Base-by-base conservation (phyloP, 495 filamentous ascomycete genomes). In the Geopyxis carbonaria region DNA sequence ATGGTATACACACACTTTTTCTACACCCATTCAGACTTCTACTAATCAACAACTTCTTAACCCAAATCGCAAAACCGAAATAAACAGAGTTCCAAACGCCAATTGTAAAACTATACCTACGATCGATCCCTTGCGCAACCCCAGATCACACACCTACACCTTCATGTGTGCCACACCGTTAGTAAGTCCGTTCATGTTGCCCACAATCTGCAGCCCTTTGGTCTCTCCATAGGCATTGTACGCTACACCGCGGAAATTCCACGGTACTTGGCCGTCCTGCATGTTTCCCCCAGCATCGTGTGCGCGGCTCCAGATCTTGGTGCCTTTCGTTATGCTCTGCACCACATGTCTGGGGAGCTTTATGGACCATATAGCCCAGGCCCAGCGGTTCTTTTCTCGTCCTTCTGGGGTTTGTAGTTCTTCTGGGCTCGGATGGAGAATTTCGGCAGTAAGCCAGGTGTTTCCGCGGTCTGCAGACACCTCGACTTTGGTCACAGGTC, bases 181-280 rank as follows among this genome's bases (percentile, higher is more conserved):
- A n/a, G n/a, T n/a, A n/a, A n/a, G n/a, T n/a, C n/a, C n/a, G n/a
- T n/a, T n/a, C n/a, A n/a, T n/a, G n/a, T n/a, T n/a, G n/a, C 15
- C 38, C 6, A 44, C 24, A 34, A 68, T 46, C 6, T 47, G 57
- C 40, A 75, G 38, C 22, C 63, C 59, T 29, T 57, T 61, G 15
- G 58, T 57, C 46, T 73, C 64, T 0, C 72, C 72, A 57, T 67
- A 76, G 10, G 68, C 72, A 54, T 69, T 68, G 56, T 75, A 76
- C 31, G 60, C 68, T 5, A 76, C 68, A 2, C 73, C 72, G 31
- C 73, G 60, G 33, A 68, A 50, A 51, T 73, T 75, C 72, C 72
- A 75, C 43, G 61, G 48, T 9, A 64, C 60, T 45, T 57, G 54
- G 33, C 58, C 53, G 7, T 33, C 46, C 46, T 74, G 72, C 18